A percentile compares a stretch with the other conserved stretches of the same genome.
Evolutionary conservation across 2,329 filamentous ascomycete species (phyloP).

Genomic region (Aureobasidium sp.): DNA sequence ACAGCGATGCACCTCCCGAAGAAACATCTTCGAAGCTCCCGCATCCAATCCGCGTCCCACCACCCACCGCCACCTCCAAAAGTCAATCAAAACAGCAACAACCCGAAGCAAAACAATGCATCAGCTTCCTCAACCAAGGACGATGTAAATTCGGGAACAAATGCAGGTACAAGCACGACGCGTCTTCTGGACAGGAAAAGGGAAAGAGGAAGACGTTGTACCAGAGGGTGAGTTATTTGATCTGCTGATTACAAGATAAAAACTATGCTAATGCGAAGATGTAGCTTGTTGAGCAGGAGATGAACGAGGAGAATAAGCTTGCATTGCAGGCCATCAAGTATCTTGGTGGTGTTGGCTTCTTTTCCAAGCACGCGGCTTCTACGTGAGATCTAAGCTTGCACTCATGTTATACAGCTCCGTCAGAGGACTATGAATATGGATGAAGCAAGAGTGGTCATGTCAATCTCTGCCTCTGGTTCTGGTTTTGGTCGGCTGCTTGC

Average conservation of each 20-base stretch:
- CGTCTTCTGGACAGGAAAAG: neutral
- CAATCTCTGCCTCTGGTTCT: neutral
- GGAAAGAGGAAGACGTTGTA: constrained; percentile 18
- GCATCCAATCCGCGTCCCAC: constrained; percentile 12
- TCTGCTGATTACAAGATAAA: neutral
- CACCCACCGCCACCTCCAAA: constrained; percentile 1
- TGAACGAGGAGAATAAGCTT: constrained; percentile 35
- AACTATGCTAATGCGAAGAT: neutral
- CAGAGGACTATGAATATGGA: neutral
- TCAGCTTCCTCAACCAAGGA: constrained; percentile 27
- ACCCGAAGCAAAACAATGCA: constrained; percentile 21
- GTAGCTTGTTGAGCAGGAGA: constrained; percentile 38
- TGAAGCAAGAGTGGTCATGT: neutral
- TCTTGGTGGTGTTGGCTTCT: constrained; percentile 37
- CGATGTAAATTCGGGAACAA: constrained; percentile 28
- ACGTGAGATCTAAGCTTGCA: neutral
- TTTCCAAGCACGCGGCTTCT: constrained; percentile 21
- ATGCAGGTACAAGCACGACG: constrained; percentile 29
- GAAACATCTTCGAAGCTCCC: constrained; percentile 31
- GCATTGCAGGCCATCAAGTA: constrained; percentile 42
- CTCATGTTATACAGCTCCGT: neutral
- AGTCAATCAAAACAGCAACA: neutral
- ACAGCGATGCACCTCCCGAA: constrained; percentile 33
- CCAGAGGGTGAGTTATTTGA: constrained; percentile 15
- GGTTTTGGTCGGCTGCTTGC: neutral